Percentiles rank a stretch among this genome's conserved stretches.
Conservation (phyloP, 345 rosid genomes). For the Moricandia arvensis region DNA sequence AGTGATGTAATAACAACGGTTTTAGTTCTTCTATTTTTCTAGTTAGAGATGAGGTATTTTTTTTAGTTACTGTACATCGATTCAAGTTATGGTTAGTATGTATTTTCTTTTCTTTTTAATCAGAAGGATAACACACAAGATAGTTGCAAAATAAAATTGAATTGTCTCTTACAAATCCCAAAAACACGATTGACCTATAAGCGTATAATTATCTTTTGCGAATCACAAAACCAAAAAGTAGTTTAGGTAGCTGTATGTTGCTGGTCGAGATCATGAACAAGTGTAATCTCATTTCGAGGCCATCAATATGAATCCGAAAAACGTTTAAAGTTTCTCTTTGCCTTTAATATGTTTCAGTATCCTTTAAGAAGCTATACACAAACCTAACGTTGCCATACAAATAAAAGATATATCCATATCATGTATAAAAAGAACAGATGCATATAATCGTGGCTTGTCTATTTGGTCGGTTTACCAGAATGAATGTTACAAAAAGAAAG, state of each 20-base stretch:
- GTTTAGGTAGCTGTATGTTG: neutral
- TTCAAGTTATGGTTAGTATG: too few relatives aligned
- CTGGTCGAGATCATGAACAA: neutral
- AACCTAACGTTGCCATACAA: neutral
- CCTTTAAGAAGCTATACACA: neutral
- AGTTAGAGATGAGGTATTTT: neutral
- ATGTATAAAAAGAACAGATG: neutral
- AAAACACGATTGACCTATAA: neutral
- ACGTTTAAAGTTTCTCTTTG: neutral
- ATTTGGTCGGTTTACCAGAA: constrained; percentile 24
- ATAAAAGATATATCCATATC: neutral
- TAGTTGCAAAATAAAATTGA: neutral
- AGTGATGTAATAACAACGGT: neutral
- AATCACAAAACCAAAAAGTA: neutral
- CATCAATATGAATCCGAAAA: constrained; percentile 4
- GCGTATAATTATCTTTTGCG: neutral
- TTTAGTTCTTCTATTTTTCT: neutral
- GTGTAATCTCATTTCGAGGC: neutral
- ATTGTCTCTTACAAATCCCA: neutral
- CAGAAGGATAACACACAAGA: neutral
- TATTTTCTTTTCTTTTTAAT: too few relatives aligned
- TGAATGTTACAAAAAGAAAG: neutral
- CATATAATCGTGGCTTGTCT: neutral
- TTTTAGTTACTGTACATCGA: neutral
- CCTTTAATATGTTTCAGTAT: neutral